Base-by-base conservation (phyloP, 108 stramenopile species). In the Cyclotella kingstonii region DNA sequence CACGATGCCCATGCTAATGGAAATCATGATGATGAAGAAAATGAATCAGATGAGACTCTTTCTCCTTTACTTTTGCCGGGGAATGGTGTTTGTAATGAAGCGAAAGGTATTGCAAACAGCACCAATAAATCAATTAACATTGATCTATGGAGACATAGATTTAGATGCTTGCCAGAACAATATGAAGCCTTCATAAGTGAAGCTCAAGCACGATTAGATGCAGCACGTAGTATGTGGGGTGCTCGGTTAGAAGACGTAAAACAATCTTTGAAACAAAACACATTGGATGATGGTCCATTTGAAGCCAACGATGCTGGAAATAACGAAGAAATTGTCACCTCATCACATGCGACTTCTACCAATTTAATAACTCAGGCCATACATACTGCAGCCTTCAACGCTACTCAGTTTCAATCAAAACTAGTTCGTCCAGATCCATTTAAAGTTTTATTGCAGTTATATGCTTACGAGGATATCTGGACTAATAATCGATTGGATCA, bases 381-480 rank as follows among this genome's bases (percentile, higher is more conserved):
- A 18, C 62, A 57, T 22, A 47, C 44, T n/a, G 63, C 45, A 25
- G 44, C 67, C 42, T 54, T 68, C 28, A 57, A 70, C 21, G 74
- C 79, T 21, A 68, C 44, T 3, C 18, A 33, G 48, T 34, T 39
- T 26, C 50, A 58, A 34, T 41, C 27, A 12, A 36, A 56, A 42
- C 48, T 72, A 74, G 63, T 23, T 63, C 23, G 58, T 50, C 36
- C 68, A 36, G 54, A 83, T 70, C 87, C 91, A 45, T 93, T 93
- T 51, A 79, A 83, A 23, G 86, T 87, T 12, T 52, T 93, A 44
- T 34, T 93, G 29, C 86, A 90, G 60, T 62, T 93, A 22, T 93
- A 84, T 85, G 91, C 91, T 0, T 85, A 89, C 41, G 88, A 93
- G 60, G 88, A 93, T 60, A 83, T 89, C 4, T 70, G 85, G 64